Evolutionary conservation across 2,329 filamentous ascomycete species (phyloP).

Genomic region (Phaeosphaeriaceae sp.): DNA sequence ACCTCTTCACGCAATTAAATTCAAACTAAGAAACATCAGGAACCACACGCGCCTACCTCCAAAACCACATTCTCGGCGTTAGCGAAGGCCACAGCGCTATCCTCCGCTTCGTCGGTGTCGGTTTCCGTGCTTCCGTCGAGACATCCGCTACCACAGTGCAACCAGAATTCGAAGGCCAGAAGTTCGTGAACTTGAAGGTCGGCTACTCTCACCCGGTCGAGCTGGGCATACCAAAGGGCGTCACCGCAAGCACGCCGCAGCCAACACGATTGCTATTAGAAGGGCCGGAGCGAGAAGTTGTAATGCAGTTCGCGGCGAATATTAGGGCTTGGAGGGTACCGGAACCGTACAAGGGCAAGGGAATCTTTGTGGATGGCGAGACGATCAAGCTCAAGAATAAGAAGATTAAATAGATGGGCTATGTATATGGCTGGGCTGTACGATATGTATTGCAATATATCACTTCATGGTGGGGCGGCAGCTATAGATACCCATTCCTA

Average conservation of each 20-base stretch:
- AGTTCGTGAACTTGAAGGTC: constrained; percentile 92
- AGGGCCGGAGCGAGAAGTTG: constrained; percentile 81
- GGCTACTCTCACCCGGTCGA: constrained; percentile 97
- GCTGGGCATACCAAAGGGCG: constrained; percentile 79
- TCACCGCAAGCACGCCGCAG: constrained; percentile 86
- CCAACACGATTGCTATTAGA: constrained; percentile 91
- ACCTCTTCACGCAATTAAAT: constrained; percentile 6
- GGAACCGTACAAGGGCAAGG: constrained; percentile 99
- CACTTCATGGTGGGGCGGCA: too few species aligned
- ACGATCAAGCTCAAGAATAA: constrained; percentile 98
- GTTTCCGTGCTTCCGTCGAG: constrained; percentile 90
- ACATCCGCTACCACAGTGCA: constrained; percentile 70
- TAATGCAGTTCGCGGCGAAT: constrained; percentile 89
- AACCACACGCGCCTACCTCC: constrained; percentile 86
- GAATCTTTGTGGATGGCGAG: constrained; percentile 97
- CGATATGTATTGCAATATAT: constrained; percentile 12
- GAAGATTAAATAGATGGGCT: constrained; percentile 58
- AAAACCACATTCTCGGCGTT: constrained; percentile 90
- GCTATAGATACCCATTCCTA: too few species aligned
- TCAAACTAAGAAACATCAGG: constrained; percentile 58
- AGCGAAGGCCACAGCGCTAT: constrained; percentile 96
- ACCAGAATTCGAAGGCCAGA: constrained; percentile 77
- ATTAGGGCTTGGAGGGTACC: constrained; percentile 89
- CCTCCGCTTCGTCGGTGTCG: constrained; percentile 90
- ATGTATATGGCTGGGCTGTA: constrained; percentile 23